These are phyloP conservation scores for Plasmodium falciparum DNA, from an alignment of 169 alveolate genomes.

Conservation along the genomic window DNA sequence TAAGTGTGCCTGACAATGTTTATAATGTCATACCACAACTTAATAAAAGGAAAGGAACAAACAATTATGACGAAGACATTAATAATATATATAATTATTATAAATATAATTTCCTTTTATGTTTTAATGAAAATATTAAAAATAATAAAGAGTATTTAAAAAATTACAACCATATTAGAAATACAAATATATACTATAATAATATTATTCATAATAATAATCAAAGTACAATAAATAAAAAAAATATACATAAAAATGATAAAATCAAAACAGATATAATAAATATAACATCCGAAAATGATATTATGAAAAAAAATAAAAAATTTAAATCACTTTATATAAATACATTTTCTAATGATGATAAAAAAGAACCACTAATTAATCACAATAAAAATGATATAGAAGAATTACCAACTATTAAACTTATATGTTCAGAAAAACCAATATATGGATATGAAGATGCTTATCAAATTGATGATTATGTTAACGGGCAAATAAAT, in stretches of 20 bases:
- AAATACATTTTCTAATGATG: conserved; percentile 39
- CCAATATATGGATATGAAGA: conserved; percentile 71
- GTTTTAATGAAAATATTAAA: conserved; percentile 40
- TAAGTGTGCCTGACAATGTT: conserved; percentile 59
- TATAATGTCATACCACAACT: conserved; percentile 67
- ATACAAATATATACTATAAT: not conserved
- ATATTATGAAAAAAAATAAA: not conserved
- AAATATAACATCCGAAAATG: too few species aligned
- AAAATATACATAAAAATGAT: not conserved
- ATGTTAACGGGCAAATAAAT: conserved; percentile 64
- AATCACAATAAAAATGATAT: conserved; percentile 23
- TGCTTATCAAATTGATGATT: conserved; percentile 73
- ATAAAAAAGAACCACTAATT: conserved; percentile 62
- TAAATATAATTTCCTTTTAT: conserved; percentile 52
- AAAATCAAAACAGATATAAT: not conserved
- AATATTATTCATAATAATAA: conserved; percentile 3
- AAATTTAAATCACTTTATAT: conserved; percentile 16
- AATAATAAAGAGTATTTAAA: not conserved
- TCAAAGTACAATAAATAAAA: not conserved
- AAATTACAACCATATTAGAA: conserved; percentile 19
- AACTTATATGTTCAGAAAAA: conserved; percentile 60
- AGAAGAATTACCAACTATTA: conserved; percentile 40
- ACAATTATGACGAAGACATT: conserved; percentile 29
- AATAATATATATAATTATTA: conserved; percentile 60
- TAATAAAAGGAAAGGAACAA: conserved; percentile 27